These are phyloP conservation scores for Graphilbum fragrans DNA, from an alignment of 2,329 filamentous ascomycete species.

Conservation along the genomic window DNA sequence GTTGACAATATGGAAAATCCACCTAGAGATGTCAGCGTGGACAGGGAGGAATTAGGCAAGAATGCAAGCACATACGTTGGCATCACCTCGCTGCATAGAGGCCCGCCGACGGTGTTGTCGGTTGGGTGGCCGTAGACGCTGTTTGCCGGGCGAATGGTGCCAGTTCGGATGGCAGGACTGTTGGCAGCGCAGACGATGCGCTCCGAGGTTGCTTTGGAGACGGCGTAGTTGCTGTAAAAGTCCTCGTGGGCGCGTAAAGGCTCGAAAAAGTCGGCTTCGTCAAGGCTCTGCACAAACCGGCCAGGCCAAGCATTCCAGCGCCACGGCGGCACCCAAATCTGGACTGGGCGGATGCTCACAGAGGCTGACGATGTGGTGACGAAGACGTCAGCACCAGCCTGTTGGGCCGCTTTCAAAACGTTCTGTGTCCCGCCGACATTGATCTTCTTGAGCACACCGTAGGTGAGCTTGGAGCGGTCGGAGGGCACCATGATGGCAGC, in stretches of 20 bases:
- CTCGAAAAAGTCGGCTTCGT: conserved; percentile 26
- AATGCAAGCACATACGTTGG: conserved; percentile 27
- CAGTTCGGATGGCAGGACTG: conserved; percentile 29
- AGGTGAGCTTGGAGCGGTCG: conserved; percentile 27
- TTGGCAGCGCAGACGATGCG: conserved; percentile 24
- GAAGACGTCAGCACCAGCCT: conserved; percentile 28
- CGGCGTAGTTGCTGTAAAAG: conserved; percentile 33
- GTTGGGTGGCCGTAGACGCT: conserved; percentile 38
- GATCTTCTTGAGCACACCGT: conserved; percentile 25
- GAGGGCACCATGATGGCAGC: conserved; percentile 32
- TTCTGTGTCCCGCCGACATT: conserved; percentile 34
- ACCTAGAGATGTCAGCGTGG: conserved; percentile 15
- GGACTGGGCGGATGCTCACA: conserved; percentile 23
- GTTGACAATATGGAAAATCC: conserved; percentile 25
- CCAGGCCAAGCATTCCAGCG: conserved; percentile 20
- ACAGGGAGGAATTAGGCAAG: not conserved
- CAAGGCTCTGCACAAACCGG: conserved; percentile 26
- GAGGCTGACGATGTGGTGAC: conserved; percentile 35
- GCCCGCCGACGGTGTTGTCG: conserved; percentile 31
- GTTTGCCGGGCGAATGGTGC: conserved; percentile 38
- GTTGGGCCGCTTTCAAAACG: conserved; percentile 27
- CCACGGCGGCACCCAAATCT: conserved; percentile 25
- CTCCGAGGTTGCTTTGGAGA: conserved; percentile 33
- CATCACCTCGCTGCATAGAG: conserved; percentile 22
- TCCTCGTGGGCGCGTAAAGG: conserved; percentile 22